Percentiles rank a stretch among this genome's conserved stretches.
Conservation (phyloP, 768 basidiomycete species). For the Scleroderma citrinum region DNA sequence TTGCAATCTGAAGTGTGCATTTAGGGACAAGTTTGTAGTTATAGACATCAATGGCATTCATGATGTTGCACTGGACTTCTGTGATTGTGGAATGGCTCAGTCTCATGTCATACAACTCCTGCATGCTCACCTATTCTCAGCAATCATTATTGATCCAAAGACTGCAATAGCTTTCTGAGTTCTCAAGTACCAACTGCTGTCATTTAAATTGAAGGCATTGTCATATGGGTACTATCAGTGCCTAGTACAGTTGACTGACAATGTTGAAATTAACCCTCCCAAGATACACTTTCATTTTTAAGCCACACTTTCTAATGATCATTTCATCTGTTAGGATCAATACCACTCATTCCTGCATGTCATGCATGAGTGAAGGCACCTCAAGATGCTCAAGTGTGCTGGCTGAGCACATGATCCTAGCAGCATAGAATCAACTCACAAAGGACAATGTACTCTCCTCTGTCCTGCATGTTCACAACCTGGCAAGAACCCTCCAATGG, state of each 20-base stretch:
- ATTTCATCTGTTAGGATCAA: slow-evolving; percentile 6
- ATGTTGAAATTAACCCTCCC: slow-evolving; percentile 16
- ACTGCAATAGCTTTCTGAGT: slow-evolving; percentile 27
- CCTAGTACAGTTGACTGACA: slow-evolving; percentile 23
- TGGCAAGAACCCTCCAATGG: slow-evolving; percentile 4
- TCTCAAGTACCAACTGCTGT: slow-evolving; percentile 29
- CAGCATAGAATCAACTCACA: not conserved
- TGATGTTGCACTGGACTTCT: slow-evolving; percentile 23
- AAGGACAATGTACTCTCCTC: slow-evolving; percentile 3
- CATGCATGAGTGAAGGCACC: slow-evolving; percentile 6
- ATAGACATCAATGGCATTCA: slow-evolving; percentile 18
- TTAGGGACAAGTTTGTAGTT: no score
- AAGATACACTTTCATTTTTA: slow-evolving; percentile 7
- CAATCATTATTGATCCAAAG: slow-evolving; percentile 21
- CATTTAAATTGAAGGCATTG: slow-evolving; percentile 28
- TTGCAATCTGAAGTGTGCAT: no score
- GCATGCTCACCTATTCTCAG: slow-evolving; percentile 24
- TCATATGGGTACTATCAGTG: slow-evolving; percentile 28
- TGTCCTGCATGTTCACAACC: slow-evolving; percentile 14
- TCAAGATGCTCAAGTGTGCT: slow-evolving; percentile 9
- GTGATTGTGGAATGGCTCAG: slow-evolving; percentile 20
- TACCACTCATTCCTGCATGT: slow-evolving; percentile 10
- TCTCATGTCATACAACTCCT: slow-evolving; percentile 28
- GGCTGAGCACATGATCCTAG: slow-evolving; percentile 5
- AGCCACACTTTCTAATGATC: not conserved